These are phyloP conservation scores for Haematococcus sp. DNA, from an alignment of 139 green algal species.

Conservation along the genomic window DNA sequence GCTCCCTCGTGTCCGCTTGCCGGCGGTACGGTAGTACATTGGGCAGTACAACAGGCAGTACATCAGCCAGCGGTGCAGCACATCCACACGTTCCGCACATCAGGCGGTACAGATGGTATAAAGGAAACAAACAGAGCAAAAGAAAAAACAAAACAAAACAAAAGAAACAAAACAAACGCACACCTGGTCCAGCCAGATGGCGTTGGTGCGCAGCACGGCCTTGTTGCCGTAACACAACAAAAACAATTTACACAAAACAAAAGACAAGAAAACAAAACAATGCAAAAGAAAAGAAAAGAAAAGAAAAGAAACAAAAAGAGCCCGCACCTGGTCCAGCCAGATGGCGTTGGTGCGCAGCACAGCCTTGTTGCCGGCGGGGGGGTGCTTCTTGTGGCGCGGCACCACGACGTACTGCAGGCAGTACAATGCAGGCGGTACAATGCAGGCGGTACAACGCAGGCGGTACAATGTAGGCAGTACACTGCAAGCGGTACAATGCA, in stretches of 20 bases:
- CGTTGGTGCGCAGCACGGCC: conserved; percentile 31
- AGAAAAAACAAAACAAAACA: not conserved
- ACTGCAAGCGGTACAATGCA: no score
- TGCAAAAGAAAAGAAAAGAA: not conserved
- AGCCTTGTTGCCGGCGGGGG: conserved; percentile 74
- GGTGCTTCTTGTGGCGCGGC: conserved; percentile 92
- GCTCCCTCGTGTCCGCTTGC: no score
- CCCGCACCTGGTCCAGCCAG: conserved; percentile 75
- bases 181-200: conserved; percentile 82
- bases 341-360: conserved; percentile 42
- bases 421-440: not conserved
- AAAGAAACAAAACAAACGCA: not conserved
- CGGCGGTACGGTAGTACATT: no score
- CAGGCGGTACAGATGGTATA: no score
- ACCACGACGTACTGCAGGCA: conserved; percentile 36
- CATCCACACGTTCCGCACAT: no score
- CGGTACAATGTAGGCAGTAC: no score
- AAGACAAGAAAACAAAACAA: not conserved
- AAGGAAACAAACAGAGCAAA: not conserved
- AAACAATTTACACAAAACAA: not conserved
- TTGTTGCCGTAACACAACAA: conserved; percentile 74
- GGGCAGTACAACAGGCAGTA: no score
- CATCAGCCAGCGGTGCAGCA: no score
- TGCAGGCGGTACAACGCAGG: no score
- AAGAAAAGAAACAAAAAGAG: not conserved